phyloP scores from a whole-genome alignment of 768 basidiomycete species.

The Mycena amicta region DNA sequence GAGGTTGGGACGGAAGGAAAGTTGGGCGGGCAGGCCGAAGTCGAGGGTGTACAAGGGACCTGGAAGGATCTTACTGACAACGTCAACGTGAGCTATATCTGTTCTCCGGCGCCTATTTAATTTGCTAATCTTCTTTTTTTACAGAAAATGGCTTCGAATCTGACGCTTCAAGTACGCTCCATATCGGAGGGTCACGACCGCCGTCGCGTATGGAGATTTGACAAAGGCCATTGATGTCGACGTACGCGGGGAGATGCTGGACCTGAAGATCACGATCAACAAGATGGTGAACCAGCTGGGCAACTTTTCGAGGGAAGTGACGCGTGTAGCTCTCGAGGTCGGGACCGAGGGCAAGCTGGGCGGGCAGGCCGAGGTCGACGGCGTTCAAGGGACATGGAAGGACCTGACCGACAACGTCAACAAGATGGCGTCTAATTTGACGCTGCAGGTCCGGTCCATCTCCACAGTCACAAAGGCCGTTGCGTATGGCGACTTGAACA shows the following conservation, averaged over 20 bases:
- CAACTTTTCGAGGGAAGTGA: constrained; percentile 9
- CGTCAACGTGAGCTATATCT: not conserved
- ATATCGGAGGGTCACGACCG: constrained; percentile 75
- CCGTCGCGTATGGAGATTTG: constrained; percentile 66
- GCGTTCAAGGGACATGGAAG: constrained; percentile 11
- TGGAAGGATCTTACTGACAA: constrained; percentile 2
- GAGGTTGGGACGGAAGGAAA: constrained; percentile 1
- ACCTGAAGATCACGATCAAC: constrained; percentile 8
- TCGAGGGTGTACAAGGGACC: not conserved
- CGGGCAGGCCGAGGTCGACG: constrained; percentile 7
- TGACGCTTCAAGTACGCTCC: constrained; percentile 35
- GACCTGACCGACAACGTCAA: constrained; percentile 10
- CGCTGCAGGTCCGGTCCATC: constrained; percentile 49
- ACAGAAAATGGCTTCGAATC: constrained; percentile 63
- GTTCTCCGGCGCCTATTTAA: too few species aligned
- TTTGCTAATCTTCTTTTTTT: not conserved
- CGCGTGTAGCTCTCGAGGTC: constrained; percentile 7
- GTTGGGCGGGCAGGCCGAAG: not conserved
- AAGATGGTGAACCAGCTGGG: constrained; percentile 1
- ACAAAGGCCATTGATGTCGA: constrained; percentile 70
- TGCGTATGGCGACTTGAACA: constrained; percentile 41
- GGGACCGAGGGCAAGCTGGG: constrained; percentile 5
- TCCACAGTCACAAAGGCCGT: constrained; percentile 68
- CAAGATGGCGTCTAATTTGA: constrained; percentile 7
- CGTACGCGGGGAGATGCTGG: constrained; percentile 58